Conservation (phyloP, 1,139 yeast genomes). For the Pichia terricola region DNA sequence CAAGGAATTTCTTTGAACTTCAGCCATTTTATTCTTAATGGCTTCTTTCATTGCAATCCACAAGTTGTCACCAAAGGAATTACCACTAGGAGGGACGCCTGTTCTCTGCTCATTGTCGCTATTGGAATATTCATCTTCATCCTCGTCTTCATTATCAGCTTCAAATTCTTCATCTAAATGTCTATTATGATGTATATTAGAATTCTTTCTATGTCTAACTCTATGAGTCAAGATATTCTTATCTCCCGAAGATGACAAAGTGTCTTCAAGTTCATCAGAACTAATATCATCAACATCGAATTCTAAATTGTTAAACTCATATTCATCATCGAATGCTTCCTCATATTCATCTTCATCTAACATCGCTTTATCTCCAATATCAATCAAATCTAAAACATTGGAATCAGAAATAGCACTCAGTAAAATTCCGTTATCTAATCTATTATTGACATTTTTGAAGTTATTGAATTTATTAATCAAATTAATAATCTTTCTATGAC, state of each 20-base stretch:
- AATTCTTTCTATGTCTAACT: constrained; percentile 2
- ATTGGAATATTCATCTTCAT: constrained; percentile 18
- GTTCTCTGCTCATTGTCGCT: constrained; percentile 1
- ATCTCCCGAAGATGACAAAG: not conserved
- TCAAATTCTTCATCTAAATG: not conserved
- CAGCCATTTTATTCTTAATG: constrained; percentile 28
- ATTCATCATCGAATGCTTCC: constrained; percentile 20
- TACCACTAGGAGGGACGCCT: not conserved
- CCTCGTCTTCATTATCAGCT: constrained; percentile 8
- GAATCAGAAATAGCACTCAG: constrained; percentile 51
- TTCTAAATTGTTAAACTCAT: constrained; percentile 14
- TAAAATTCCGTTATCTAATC: constrained; percentile 44
- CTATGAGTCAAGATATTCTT: constrained; percentile 1
- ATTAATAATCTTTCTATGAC: constrained; percentile 53
- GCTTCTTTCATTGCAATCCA: constrained; percentile 61
- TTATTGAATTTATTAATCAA: constrained; percentile 57
- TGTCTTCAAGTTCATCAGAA: not conserved
- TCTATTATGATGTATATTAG: not conserved
- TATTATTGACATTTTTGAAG: constrained; percentile 37
- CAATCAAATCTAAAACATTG: constrained; percentile 50
- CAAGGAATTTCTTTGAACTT: constrained; percentile 1
- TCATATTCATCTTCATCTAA: constrained; percentile 10
- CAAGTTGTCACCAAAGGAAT: constrained; percentile 26
- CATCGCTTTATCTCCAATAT: constrained; percentile 1
- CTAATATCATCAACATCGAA: constrained; percentile 8